Conservation (phyloP, 345 rosid species). For the Pugionium dolabratum region DNA sequence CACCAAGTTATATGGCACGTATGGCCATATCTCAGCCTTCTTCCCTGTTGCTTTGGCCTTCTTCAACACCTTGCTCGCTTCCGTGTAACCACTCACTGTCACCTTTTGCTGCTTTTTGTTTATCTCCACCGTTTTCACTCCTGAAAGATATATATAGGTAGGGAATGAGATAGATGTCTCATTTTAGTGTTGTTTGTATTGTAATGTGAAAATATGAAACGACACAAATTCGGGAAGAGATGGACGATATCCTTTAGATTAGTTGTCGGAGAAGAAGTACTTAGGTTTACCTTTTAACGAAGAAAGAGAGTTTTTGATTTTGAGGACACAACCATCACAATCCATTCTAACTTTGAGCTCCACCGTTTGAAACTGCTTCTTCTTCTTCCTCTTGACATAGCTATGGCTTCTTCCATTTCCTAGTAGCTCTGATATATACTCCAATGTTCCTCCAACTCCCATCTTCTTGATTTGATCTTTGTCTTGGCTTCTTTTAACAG, state of each 20-base stretch:
- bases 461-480: constrained; percentile 42
- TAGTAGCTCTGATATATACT: constrained; percentile 75
- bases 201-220: neutral
- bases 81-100: constrained; percentile 79
- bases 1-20: constrained; percentile 83
- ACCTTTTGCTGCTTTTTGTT: constrained; percentile 95
- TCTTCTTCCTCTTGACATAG: constrained; percentile 59
- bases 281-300: constrained; percentile 65
- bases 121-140: constrained; percentile 78
- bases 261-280: neutral
- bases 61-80: constrained; percentile 75
- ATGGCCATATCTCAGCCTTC: constrained; percentile 96
- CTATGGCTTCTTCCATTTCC: constrained; percentile 47
- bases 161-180: no score
- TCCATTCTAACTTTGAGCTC: constrained; percentile 97
- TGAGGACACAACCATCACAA: constrained; percentile 98
- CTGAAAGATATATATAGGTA: constrained; percentile 34
- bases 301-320: constrained; percentile 82
- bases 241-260: no score
- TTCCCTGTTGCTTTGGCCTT: constrained; percentile 90
- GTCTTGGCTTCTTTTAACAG: neutral
- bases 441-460: constrained; percentile 90
- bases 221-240: no score
- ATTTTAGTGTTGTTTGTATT: no score
- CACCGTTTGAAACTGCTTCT: constrained; percentile 74